Base-by-base conservation (phyloP, 495 filamentous ascomycete species). In the Penicillium psychrofluorescens region DNA sequence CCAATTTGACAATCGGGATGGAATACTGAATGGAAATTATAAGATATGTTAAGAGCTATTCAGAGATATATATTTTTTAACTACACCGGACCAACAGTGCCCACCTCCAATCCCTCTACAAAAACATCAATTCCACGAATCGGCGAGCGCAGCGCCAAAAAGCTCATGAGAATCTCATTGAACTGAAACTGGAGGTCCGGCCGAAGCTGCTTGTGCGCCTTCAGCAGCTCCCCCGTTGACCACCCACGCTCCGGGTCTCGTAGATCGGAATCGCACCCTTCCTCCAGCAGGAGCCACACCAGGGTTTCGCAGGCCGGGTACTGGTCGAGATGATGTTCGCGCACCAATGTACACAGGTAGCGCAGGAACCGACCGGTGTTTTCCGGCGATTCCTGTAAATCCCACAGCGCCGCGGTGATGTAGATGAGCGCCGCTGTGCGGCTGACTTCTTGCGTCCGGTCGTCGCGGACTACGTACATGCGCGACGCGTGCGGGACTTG, bases 231-330 rank as follows among this genome's bases (percentile, higher is more conserved):
- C 2, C 66, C 63, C 0, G 63, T 63, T 1, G 56, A 62, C 69
- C 69, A 73, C 10, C 53, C 56, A 4, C 67, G 66, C 40, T 70
- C 60, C 1, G 64, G 52, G 12, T 67, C 59, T 35, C 55, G 61
- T 46, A 73, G 33, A 45, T 71, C 66, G 7, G 52, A 36, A 12
- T 66, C 63, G 37, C 55, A 66, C 1, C 45, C 49, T 48, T 73
- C 66, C 38, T 71, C 66, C 7, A 73, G 38, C 9, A 73, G 51
- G 7, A 68, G 42, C 62, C 64, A 73, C n/a, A 70, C 46, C 7
- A 73, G 61, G 1, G 64, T 68, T 53, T 73, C 69, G 38, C 64
- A 70, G 6, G 64, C 67, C 0, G 59, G 69, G 27, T 62, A 48
- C 12, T 59, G 56, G 44, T 65, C 67, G 7, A 73, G 58, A 22